Percentiles rank a stretch among this genome's conserved stretches.
Conservation (phyloP, 2,329 filamentous ascomycete species). For the Alternaria novae-zelandiae region DNA sequence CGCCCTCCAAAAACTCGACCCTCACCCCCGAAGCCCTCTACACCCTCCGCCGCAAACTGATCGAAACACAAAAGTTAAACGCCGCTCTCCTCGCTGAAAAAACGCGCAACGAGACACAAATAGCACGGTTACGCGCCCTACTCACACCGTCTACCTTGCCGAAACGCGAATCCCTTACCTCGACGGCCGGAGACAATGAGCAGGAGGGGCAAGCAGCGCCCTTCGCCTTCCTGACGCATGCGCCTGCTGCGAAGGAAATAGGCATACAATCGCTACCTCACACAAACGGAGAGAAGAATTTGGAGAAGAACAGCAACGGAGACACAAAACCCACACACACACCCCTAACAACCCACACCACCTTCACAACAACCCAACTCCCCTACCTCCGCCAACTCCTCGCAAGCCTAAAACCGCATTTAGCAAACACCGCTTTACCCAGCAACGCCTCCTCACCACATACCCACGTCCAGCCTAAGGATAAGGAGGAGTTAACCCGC, state of each 20-base stretch:
- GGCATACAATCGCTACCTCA: conserved; percentile 49
- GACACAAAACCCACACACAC: conserved; percentile 52
- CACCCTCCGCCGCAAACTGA: conserved; percentile 73
- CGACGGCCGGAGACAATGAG: conserved; percentile 11
- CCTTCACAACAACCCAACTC: conserved; percentile 83
- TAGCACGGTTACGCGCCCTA: conserved; percentile 68
- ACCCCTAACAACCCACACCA: conserved; percentile 70
- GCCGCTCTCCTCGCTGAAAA: conserved; percentile 72
- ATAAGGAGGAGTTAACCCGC: conserved; percentile 60
- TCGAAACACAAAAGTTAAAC: conserved; percentile 80
- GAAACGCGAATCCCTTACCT: conserved; percentile 29
- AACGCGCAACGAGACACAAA: conserved; percentile 73
- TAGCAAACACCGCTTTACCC: conserved; percentile 53
- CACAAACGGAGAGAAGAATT: background rate
- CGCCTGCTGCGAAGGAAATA: conserved; percentile 54
- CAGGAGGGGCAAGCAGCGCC: conserved; percentile 23
- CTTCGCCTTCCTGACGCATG: conserved; percentile 64
- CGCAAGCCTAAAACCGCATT: conserved; percentile 68
- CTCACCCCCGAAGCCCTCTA: conserved; percentile 73
- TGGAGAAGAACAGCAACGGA: background rate
- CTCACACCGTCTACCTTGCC: conserved; percentile 40
- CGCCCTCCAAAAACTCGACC: conserved; percentile 36
- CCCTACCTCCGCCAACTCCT: conserved; percentile 77
- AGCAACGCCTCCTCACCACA: too few species aligned
- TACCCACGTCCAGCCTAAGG: too few species aligned